Evolutionary conservation across 2,329 filamentous ascomycete genomes (phyloP).

Genomic region (Clarireedia paspali): DNA sequence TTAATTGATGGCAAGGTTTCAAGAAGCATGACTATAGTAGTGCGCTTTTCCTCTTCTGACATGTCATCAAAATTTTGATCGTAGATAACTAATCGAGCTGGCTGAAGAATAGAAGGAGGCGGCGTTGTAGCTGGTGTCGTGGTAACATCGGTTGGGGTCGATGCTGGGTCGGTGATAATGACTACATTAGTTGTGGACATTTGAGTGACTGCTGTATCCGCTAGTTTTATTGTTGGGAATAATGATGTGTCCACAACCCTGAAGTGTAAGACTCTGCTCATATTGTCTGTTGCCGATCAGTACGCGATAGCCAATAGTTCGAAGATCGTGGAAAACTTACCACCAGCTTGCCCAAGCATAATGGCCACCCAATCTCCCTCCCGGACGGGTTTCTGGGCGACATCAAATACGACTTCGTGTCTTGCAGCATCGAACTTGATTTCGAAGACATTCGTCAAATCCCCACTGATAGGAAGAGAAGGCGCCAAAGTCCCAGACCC

Average conservation of each 20-base stretch:
- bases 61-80: conserved; percentile 51
- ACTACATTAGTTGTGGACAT: neutral
- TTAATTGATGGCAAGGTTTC: conserved; percentile 53
- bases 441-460: conserved; percentile 9
- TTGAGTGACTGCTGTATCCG: conserved; percentile 12
- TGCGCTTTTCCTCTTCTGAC: conserved; percentile 35
- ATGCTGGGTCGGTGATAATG: neutral
- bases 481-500: neutral
- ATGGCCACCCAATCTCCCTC: conserved; percentile 26
- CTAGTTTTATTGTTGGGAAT: conserved; percentile 23
- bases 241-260: conserved; percentile 23
- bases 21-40: conserved; percentile 44
- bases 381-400: conserved; percentile 13
- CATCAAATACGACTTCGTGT: neutral
- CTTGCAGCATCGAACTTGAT: conserved; percentile 16
- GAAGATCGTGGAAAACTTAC: conserved; percentile 8
- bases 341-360: neutral
- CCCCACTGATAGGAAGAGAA: neutral
- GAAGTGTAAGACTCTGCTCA: conserved; percentile 13
- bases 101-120: conserved; percentile 20
- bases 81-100: conserved; percentile 34
- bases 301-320: neutral
- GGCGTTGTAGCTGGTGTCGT: conserved; percentile 22
- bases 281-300: conserved; percentile 1
- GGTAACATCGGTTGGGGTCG: conserved; percentile 8